phyloP scores from a whole-genome alignment of 2,329 filamentous ascomycete species.

The Diaporthe caulivora region DNA sequence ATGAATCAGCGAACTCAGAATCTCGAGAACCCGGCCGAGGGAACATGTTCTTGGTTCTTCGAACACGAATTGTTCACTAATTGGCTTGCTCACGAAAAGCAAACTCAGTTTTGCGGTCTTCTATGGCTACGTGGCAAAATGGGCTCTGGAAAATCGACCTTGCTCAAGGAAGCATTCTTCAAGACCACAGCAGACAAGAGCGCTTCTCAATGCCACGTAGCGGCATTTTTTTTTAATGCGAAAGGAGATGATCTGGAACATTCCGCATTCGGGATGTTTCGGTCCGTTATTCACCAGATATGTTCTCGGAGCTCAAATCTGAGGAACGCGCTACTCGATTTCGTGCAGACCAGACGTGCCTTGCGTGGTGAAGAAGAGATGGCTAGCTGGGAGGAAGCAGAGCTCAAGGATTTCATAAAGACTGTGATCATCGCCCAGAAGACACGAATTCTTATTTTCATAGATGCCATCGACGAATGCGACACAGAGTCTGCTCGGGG shows the following conservation, averaged over 20 bases:
- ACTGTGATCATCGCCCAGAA: background rate
- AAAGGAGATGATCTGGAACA: background rate
- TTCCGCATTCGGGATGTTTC: background rate
- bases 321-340: background rate
- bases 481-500: background rate
- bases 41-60: background rate
- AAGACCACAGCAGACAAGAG: background rate
- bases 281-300: background rate
- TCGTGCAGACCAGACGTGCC: background rate
- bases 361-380: background rate
- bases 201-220: background rate
- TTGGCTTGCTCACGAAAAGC: background rate
- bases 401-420: background rate
- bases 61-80: background rate
- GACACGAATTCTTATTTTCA: background rate
- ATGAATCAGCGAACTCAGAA: background rate
- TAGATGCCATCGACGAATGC: conserved; percentile 9
- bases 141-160: background rate
- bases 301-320: background rate
- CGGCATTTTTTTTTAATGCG: background rate
- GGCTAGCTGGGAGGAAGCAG: background rate
- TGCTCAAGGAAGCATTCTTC: background rate
- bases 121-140: background rate
- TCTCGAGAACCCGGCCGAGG: background rate
- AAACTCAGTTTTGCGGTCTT: background rate